Base-by-base conservation (phyloP, 2,329 filamentous ascomycete species). In the Ophiostoma triangulosporum region DNA sequence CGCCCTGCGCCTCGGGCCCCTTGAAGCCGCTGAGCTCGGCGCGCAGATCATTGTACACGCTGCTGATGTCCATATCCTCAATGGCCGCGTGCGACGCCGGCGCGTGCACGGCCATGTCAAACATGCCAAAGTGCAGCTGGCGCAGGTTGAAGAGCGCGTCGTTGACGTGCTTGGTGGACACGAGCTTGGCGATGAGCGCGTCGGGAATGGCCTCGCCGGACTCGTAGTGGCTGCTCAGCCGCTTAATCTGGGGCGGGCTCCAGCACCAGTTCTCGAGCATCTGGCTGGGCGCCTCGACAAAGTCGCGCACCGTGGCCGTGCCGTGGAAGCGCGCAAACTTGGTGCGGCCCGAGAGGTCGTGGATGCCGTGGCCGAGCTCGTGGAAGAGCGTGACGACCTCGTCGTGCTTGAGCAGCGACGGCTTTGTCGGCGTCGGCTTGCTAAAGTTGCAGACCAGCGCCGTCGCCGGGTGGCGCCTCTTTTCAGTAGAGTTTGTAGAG, bases 401-500 rank as follows among this genome's bases (percentile, higher is more conserved):
- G 53, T 87, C 82, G 63, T 91, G 87, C 73, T 90, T 89, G 40
- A 93, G 76, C 3, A 91, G 74, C 22, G 81, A 86, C 4, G 86
- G 86, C 67, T 88, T 89, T 64, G 77, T 84, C 9, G 79, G 71
- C 1, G 84, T 86, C 2, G 86, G 84, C 68, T 90, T 90, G 64
- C 81, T 86, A 66, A 91, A 91, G 70, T 91, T 91, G 76, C 86
- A 91, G 11, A 91, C 86, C 11, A 91, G 73, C 1, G 86, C 84
- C 0, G 86, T 91, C 1, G 83, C 83, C 6, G 86, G 86, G 65
- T 89, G 90, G 54, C 81, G 76, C 53, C 85, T 77, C 33, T n/a
- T n/a, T n/a, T n/a, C n/a, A n/a, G 78, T 82, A 3, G 26, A 9
- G n/a, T 48, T 48, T n/a, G n/a, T n/a, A n/a, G n/a, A n/a, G n/a